Conservation (phyloP, 2,329 filamentous ascomycete genomes). For the Aureobasidium mangrovei region DNA sequence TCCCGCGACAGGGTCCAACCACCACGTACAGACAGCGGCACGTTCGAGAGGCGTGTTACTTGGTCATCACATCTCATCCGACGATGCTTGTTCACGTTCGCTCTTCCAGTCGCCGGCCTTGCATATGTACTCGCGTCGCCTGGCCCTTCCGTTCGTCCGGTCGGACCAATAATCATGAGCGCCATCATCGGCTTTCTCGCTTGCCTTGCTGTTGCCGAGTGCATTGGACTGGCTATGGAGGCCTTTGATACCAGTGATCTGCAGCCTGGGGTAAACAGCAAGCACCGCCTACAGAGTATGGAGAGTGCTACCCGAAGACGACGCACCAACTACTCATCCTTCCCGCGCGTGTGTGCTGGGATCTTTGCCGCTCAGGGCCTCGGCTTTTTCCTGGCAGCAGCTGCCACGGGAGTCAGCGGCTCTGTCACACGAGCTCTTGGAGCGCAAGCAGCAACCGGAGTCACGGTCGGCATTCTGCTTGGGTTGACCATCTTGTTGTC, state of each 20-base stretch:
- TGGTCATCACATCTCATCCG: constrained; percentile 68
- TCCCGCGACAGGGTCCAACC: constrained; percentile 54
- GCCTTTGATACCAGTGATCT: constrained; percentile 74
- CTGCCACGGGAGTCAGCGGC: constrained; percentile 60
- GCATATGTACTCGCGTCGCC: constrained; percentile 59
- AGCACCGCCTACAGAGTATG: constrained; percentile 38
- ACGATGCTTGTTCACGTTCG: constrained; percentile 56
- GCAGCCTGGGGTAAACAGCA: constrained; percentile 57
- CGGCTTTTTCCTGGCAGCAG: constrained; percentile 60
- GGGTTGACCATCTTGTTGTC: constrained; percentile 56
- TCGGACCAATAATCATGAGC: constrained; percentile 59
- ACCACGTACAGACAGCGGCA: constrained; percentile 57
- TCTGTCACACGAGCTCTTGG: constrained; percentile 56
- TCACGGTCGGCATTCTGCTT: constrained; percentile 59
- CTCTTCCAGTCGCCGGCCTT: constrained; percentile 57
- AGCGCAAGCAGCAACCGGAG: constrained; percentile 57
- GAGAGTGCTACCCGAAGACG: constrained; percentile 36
- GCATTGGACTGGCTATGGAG: constrained; percentile 70
- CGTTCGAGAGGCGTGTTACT: constrained; percentile 52
- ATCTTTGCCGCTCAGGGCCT: constrained; percentile 62
- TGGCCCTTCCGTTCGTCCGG: constrained; percentile 51
- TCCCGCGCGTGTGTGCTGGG: constrained; percentile 63
- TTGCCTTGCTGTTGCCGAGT: constrained; percentile 66
- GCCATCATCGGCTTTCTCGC: constrained; percentile 60
- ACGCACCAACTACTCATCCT: constrained; percentile 65